A percentile compares a stretch with the other conserved stretches of the same genome.
Conservation (phyloP, 306 rosid species). For the Dalbergia cultrata region DNA sequence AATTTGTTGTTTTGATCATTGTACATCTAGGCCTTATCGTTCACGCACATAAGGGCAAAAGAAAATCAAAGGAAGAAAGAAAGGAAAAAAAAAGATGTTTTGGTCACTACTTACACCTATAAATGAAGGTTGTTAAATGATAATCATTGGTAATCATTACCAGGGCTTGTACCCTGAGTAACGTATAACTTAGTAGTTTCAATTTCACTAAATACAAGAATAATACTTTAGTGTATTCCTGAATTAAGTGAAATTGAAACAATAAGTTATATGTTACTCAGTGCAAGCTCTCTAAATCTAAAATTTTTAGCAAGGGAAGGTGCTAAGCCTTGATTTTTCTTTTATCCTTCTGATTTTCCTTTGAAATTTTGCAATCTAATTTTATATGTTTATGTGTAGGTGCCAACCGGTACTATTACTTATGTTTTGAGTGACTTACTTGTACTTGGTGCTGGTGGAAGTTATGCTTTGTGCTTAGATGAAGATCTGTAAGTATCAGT, state of each 20-base stretch:
- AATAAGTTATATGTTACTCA: neutral
- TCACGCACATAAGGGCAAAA: neutral
- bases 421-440: conserved; percentile 68
- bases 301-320: neutral
- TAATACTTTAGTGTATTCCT: neutral
- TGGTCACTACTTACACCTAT: neutral
- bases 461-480: conserved; percentile 76
- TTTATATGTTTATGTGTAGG: conserved; percentile 50
- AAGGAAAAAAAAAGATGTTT: neutral
- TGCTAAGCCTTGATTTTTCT: too few species aligned
- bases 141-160: neutral
- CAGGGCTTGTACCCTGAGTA: neutral
- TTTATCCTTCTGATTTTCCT: too few species aligned
- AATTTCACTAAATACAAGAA: too few species aligned
- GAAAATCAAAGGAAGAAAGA: neutral
- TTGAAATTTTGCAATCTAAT: too few species aligned
- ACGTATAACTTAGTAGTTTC: neutral
- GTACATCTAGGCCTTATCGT: neutral
- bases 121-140: neutral
- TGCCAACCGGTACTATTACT: conserved; percentile 68
- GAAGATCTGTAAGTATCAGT: conserved; percentile 72
- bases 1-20: neutral
- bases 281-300: neutral
- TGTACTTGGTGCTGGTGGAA: conserved; percentile 84
- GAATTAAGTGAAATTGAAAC: neutral